Percentiles rank a stretch among this genome's conserved stretches.
These are phyloP conservation scores for Pharus latifolius DNA, from an alignment of 176 grass and related monocot species.

Conservation along the genomic window DNA sequence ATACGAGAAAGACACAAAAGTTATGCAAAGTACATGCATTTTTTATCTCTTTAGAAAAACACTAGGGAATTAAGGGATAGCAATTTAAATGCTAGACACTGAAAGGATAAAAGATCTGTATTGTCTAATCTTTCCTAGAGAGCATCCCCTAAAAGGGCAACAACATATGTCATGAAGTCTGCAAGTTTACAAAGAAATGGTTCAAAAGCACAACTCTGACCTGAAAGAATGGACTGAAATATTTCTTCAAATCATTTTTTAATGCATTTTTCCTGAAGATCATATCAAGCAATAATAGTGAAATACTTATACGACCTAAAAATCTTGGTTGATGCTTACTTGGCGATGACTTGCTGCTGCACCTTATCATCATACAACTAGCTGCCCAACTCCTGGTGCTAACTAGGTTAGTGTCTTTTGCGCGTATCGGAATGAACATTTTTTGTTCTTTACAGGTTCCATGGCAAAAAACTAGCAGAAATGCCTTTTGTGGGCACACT, in stretches of 20 bases:
- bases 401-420: too few relatives aligned
- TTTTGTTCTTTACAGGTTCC: constrained; percentile 37
- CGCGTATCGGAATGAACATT: neutral
- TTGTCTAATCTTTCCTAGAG: too few relatives aligned
- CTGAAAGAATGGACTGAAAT: neutral
- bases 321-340: too few relatives aligned
- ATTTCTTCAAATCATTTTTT: too few relatives aligned
- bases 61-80: too few relatives aligned
- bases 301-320: neutral
- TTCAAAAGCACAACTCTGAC: neutral
- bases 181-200: neutral
- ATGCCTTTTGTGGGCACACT: constrained; percentile 82
- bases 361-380: neutral
- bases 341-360: neutral
- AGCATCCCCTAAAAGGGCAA: too few relatives aligned
- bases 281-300: neutral
- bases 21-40: too few relatives aligned
- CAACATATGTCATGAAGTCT: neutral
- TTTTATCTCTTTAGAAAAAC: too few relatives aligned
- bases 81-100: neutral
- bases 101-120: too few relatives aligned
- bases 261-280: too few relatives aligned
- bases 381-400: neutral
- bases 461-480: constrained; percentile 58
- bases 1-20: too few relatives aligned